Percentiles rank a stretch among this genome's conserved stretches.
Conservation (phyloP, 2,329 filamentous ascomycete genomes). For the Shiraia sp. region DNA sequence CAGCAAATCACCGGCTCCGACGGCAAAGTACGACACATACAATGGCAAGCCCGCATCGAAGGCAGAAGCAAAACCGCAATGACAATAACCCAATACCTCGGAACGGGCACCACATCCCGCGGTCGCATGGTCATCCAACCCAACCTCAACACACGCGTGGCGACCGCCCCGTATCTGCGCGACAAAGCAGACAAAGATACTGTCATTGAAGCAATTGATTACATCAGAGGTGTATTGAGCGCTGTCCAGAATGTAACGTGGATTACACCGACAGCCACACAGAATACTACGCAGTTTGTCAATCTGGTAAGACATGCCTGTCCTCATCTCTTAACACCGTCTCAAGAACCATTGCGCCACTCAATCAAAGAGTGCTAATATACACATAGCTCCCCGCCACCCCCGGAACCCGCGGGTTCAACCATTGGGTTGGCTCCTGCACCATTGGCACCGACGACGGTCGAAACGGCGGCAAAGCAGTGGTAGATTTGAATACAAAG, state of each 20-base stretch:
- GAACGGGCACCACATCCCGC: conserved; percentile 62
- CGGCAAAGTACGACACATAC: conserved; percentile 63
- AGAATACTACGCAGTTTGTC: conserved; percentile 59
- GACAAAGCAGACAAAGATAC: conserved; percentile 61
- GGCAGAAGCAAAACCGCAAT: conserved; percentile 42
- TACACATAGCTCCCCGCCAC: conserved; percentile 21
- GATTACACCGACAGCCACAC: conserved; percentile 53
- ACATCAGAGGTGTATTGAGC: conserved; percentile 56
- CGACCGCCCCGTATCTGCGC: conserved; percentile 61
- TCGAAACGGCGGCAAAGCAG: conserved; percentile 43
- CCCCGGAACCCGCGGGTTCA: conserved; percentile 38
- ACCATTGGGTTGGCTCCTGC: conserved; percentile 55
- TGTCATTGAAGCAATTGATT: conserved; percentile 64
- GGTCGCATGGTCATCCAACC: conserved; percentile 62
- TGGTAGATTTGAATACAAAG: conserved; percentile 53
- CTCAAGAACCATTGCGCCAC: too few species aligned
- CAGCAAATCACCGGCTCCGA: conserved; percentile 59
- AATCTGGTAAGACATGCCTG: conserved; percentile 34
- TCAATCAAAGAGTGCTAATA: neutral
- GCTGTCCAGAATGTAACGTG: conserved; percentile 58
- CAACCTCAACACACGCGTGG: conserved; percentile 60
- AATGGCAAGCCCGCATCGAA: conserved; percentile 67
- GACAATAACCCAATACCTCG: conserved; percentile 58
- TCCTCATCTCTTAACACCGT: neutral
- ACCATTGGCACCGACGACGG: conserved; percentile 51